These are phyloP conservation scores for Boletus subparvulus DNA, from an alignment of 768 basidiomycete species.

Conservation along the genomic window DNA sequence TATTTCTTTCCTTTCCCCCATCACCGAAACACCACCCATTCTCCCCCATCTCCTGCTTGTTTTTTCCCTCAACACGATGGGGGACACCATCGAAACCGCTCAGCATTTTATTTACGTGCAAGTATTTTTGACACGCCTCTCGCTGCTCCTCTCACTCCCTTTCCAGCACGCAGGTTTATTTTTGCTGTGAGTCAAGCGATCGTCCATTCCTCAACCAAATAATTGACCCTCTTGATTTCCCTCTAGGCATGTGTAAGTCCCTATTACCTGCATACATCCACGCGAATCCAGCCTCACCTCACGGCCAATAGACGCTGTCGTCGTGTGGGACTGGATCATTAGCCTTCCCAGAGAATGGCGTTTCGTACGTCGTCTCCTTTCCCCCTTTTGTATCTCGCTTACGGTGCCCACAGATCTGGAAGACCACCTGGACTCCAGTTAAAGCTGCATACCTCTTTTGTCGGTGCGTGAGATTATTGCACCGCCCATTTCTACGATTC, in stretches of 20 bases:
- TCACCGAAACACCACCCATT: slow-evolving; percentile 2
- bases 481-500: not conserved
- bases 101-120: slow-evolving; percentile 77
- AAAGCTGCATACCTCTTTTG: slow-evolving; percentile 83
- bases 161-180: slow-evolving; percentile 67
- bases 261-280: slow-evolving; percentile 20
- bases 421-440: slow-evolving; percentile 80
- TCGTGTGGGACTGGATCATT: slow-evolving; percentile 84
- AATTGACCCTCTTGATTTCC: slow-evolving; percentile 32
- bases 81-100: slow-evolving; percentile 53
- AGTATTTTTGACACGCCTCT: slow-evolving; percentile 19
- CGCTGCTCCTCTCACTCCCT: slow-evolving; percentile 10
- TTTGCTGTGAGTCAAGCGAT: slow-evolving; percentile 65
- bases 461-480: slow-evolving; percentile 49
- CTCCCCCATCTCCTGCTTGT: slow-evolving; percentile 9
- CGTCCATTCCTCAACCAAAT: slow-evolving; percentile 16
- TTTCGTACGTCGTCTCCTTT: slow-evolving; percentile 49
- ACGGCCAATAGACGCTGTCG: slow-evolving; percentile 62
- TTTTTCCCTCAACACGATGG: slow-evolving; percentile 34
- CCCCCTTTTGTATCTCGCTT: not conserved
- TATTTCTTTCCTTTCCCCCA: slow-evolving; percentile 28
- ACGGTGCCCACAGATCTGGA: slow-evolving; percentile 60
- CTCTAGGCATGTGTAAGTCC: slow-evolving; percentile 67
- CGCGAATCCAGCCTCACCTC: not conserved
- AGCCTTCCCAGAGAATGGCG: slow-evolving; percentile 75